Evolutionary conservation across 1,139 yeast species (phyloP).

Genomic region (Komagataea norvegica): DNA sequence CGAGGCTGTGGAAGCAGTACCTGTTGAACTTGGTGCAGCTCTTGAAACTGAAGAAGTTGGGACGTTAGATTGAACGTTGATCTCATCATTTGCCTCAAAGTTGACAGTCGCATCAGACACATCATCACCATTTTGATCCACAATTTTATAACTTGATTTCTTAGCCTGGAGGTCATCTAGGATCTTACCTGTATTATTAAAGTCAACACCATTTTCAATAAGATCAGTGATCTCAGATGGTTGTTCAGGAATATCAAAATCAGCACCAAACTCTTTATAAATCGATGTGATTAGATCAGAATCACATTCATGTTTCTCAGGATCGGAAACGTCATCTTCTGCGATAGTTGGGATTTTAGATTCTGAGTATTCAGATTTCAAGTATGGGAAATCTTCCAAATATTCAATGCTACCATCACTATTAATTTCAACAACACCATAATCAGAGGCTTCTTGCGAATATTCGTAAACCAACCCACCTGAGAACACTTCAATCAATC

Average conservation of each 20-base stretch:
- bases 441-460: constrained; percentile 61
- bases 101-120: constrained; percentile 54
- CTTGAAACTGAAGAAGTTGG: constrained; percentile 25
- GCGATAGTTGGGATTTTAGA: constrained; percentile 39
- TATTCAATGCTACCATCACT: constrained; percentile 39
- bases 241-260: constrained; percentile 40
- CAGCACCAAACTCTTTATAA: constrained; percentile 37
- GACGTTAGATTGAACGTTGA: constrained; percentile 36
- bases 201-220: constrained; percentile 49
- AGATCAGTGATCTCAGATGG: constrained; percentile 37
- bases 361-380: constrained; percentile 44
- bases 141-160: constrained; percentile 40
- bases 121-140: constrained; percentile 47
- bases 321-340: constrained; percentile 36
- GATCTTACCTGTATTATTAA: constrained; percentile 45
- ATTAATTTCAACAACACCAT: constrained; percentile 61
- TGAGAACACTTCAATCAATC: constrained; percentile 51
- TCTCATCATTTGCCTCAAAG: constrained; percentile 36
- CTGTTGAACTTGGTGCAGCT: constrained; percentile 22
- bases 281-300: constrained; percentile 38
- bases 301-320: constrained; percentile 48
- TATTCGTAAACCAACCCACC: constrained; percentile 81
- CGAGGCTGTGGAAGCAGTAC: constrained; percentile 19
- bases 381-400: constrained; percentile 51
- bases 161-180: constrained; percentile 35